These are phyloP conservation scores for Penicillium goetzii DNA, from an alignment of 495 filamentous ascomycete species.

Conservation along the genomic window DNA sequence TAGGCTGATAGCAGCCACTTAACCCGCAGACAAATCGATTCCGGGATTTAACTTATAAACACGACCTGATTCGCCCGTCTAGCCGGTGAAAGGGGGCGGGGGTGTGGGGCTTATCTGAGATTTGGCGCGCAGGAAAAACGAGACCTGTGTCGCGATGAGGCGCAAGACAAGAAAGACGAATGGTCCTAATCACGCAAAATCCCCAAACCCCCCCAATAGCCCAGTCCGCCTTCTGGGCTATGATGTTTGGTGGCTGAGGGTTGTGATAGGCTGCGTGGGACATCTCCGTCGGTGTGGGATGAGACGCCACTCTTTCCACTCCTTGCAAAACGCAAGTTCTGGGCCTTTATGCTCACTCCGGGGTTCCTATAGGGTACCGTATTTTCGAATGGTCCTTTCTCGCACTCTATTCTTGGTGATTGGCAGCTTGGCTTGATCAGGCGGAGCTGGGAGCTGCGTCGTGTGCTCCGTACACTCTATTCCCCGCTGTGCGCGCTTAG, in stretches of 20 bases:
- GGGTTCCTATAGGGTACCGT: not conserved
- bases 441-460: not conserved
- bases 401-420: not conserved
- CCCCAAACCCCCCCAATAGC: not conserved
- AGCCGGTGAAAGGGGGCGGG: not conserved
- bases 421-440: not conserved
- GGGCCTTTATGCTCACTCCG: not conserved
- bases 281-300: not conserved
- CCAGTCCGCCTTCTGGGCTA: not conserved
- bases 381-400: not conserved
- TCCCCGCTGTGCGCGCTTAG: slow-evolving; percentile 22
- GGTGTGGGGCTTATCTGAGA: slow-evolving; percentile 8
- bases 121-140: slow-evolving; percentile 10
- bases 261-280: not conserved
- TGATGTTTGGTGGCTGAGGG: not conserved
- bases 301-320: not conserved
- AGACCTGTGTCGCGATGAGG: not conserved
- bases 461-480: not conserved
- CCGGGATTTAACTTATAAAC: not conserved
- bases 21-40: not conserved
- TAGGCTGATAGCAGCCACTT: not conserved
- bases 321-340: not conserved
- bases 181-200: not conserved
- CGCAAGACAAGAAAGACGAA: not conserved
- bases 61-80: not conserved